Percentiles rank a stretch among this genome's conserved stretches.
Conservation (phyloP, 1,139 yeast genomes). For the Blastobotrys capitulatus region DNA sequence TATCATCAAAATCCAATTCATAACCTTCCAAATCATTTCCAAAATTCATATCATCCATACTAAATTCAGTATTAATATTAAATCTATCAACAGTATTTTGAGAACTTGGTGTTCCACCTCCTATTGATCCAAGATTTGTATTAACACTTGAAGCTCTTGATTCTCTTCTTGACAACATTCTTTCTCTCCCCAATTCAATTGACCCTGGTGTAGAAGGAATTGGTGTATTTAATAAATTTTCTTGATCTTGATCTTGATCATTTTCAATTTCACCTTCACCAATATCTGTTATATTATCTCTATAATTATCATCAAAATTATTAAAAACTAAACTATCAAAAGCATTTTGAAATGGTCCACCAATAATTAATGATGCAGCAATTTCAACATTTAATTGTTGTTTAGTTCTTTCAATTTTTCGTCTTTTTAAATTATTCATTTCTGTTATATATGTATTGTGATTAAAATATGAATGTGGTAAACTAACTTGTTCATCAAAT, state of each 20-base stretch:
- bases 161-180: slow-evolving; percentile 1
- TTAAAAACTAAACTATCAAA: too few species aligned
- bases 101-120: not conserved
- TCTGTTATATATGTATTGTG: not conserved
- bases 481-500: not conserved
- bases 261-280: too few species aligned
- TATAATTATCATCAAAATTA: too few species aligned
- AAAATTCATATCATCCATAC: slow-evolving; percentile 1
- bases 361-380: not conserved
- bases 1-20: not conserved
- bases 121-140: not conserved
- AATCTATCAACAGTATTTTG: not conserved
- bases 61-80: not conserved
- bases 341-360: slow-evolving; percentile 4
- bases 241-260: not conserved
- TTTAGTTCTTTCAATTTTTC: not conserved
- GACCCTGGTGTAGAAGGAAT: slow-evolving; percentile 6
- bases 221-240: not conserved
- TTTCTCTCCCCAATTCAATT: slow-evolving; percentile 8
- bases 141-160: slow-evolving; percentile 3
- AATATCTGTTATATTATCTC: too few species aligned
- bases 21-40: not conserved
- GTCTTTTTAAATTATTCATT: not conserved
- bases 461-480: not conserved
- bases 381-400: not conserved